Percentiles rank a stretch among this genome's conserved stretches.
These are phyloP conservation scores for Pichia sp. DNA, from an alignment of 1,139 yeast species.

Conservation along the genomic window DNA sequence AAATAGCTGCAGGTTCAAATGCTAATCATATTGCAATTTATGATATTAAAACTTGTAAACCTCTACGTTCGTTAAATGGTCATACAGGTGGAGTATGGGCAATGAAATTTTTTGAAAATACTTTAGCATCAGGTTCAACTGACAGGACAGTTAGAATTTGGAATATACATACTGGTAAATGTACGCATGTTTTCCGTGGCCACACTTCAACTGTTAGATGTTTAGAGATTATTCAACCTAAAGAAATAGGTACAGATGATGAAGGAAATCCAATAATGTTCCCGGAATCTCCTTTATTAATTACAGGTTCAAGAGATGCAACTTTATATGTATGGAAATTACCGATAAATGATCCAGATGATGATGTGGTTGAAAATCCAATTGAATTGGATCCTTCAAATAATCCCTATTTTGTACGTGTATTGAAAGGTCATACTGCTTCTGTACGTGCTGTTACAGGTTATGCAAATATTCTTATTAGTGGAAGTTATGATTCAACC, in stretches of 20 bases:
- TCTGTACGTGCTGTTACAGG: constrained; percentile 89
- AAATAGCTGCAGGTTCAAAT: constrained; percentile 89
- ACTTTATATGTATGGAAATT: constrained; percentile 86
- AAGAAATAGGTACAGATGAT: constrained; percentile 50
- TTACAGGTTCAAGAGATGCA: constrained; percentile 89
- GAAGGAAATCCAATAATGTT: constrained; percentile 58
- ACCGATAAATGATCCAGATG: constrained; percentile 49
- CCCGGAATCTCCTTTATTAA: constrained; percentile 59
- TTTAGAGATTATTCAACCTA: constrained; percentile 73
- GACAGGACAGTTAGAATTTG: constrained; percentile 89
- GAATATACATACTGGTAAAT: constrained; percentile 69
- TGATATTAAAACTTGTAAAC: constrained; percentile 66
- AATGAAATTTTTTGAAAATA: constrained; percentile 76
- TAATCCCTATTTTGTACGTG: constrained; percentile 72
- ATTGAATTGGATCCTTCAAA: constrained; percentile 32
- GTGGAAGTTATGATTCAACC: constrained; percentile 88
- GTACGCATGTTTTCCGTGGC: constrained; percentile 84
- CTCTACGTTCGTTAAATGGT: constrained; percentile 66
- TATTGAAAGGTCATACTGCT: constrained; percentile 77
- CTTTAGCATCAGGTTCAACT: constrained; percentile 84
- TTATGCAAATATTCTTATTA: constrained; percentile 72
- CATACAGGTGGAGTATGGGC: constrained; percentile 99
- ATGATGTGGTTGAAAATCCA: constrained; percentile 33
- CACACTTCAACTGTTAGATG: constrained; percentile 93
- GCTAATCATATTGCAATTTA: constrained; percentile 78